Percentiles rank a stretch among this genome's conserved stretches.
Conservation (phyloP, 1,139 yeast genomes). For the Saccharomyces hybrid region DNA sequence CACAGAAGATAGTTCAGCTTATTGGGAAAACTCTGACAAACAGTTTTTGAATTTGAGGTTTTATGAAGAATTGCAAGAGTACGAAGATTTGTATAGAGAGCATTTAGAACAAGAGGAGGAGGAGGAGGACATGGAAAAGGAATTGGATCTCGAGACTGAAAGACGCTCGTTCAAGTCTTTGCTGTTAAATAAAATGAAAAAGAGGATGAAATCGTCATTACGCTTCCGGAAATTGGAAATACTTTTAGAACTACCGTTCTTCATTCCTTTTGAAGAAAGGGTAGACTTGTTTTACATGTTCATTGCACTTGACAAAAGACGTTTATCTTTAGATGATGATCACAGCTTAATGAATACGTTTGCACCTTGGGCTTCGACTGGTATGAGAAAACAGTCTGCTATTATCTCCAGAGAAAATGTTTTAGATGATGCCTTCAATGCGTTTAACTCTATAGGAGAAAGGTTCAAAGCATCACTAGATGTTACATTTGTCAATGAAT, state of each 20-base stretch:
- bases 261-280: conserved; percentile 65
- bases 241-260: conserved; percentile 64
- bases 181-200: conserved; percentile 7
- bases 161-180: conserved; percentile 7
- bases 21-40: conserved; percentile 42
- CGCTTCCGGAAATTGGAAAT: conserved; percentile 39
- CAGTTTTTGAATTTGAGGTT: conserved; percentile 19
- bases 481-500: conserved; percentile 62
- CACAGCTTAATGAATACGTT: conserved; percentile 14
- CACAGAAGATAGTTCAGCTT: conserved; percentile 33
- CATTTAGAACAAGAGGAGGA: conserved; percentile 20
- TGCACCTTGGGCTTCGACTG: conserved; percentile 11
- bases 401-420: conserved; percentile 60
- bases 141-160: conserved; percentile 3
- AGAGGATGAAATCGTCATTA: conserved; percentile 11
- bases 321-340: conserved; percentile 25
- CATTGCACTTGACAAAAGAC: conserved; percentile 44
- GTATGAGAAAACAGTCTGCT: conserved; percentile 36
- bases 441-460: conserved; percentile 42
- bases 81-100: conserved; percentile 23
- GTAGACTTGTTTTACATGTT: conserved; percentile 66
- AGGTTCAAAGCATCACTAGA: conserved; percentile 52
- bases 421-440: conserved; percentile 65
- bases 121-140: conserved; percentile 17
- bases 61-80: conserved; percentile 21